A percentile compares a stretch with the other conserved stretches of the same genome.
Conservation (phyloP, 2,329 filamentous ascomycete species). For the Pseudocercospora crystallina region DNA sequence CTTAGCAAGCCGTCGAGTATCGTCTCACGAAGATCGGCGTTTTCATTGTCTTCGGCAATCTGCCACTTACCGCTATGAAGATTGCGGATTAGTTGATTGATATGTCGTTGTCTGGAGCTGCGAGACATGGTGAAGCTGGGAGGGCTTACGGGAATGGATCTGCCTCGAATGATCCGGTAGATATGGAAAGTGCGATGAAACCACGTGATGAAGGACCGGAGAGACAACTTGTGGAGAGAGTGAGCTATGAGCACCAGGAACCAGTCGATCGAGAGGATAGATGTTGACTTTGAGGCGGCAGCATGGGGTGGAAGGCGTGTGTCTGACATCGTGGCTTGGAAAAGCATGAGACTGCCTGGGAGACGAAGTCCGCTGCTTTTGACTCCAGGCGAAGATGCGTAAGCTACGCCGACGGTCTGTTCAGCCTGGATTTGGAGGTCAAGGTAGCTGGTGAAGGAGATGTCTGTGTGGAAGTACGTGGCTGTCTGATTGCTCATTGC, state of each 20-base stretch:
- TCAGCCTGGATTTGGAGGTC: too few relatives aligned
- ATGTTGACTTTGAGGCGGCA: too few relatives aligned
- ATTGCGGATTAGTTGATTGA: too few relatives aligned
- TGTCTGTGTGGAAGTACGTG: too few relatives aligned
- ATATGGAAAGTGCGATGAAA: background rate
- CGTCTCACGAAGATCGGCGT: background rate
- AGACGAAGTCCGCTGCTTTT: too few relatives aligned
- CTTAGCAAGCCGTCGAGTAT: conserved; percentile 1
- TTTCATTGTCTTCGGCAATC: conserved; percentile 3
- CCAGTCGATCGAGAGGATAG: conserved; percentile 3
- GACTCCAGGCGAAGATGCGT: too few relatives aligned
- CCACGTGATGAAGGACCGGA: background rate
- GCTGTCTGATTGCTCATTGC: too few relatives aligned
- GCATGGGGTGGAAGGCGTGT: too few relatives aligned
- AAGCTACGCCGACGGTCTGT: too few relatives aligned
- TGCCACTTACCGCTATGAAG: background rate
- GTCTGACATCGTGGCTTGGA: too few relatives aligned
- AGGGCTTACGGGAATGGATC: background rate
- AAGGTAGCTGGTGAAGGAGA: too few relatives aligned
- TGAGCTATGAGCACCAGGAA: conserved; percentile 1
- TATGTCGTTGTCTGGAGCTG: background rate
- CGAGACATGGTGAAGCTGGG: background rate
- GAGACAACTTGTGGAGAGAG: background rate
- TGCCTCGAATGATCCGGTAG: background rate
- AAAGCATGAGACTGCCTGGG: too few relatives aligned